phyloP scores from a whole-genome alignment of 371 early-diverging fungal genomes.

The Mucor circinelloides region DNA sequence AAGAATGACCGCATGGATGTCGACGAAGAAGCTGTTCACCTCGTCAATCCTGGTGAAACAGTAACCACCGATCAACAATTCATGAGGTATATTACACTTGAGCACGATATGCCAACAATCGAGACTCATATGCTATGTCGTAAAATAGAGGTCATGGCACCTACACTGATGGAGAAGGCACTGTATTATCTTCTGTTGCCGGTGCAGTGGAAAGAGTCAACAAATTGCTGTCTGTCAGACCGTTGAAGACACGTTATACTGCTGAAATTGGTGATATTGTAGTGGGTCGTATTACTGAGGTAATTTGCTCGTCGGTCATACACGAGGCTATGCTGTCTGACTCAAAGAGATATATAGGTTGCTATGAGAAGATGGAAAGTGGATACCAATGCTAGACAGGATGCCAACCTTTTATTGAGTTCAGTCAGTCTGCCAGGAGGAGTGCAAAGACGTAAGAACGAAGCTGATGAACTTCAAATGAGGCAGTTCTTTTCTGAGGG shows the following conservation, averaged over 20 bases:
- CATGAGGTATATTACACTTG: slow-evolving; percentile 65
- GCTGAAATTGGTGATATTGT: slow-evolving; percentile 99
- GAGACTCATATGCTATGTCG: not conserved
- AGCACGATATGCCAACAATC: not conserved
- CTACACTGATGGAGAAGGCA: slow-evolving; percentile 66
- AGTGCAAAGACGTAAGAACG: slow-evolving; percentile 96
- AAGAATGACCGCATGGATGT: slow-evolving; percentile 45
- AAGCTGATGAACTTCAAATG: slow-evolving; percentile 99
- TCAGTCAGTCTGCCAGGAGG: slow-evolving; percentile 98
- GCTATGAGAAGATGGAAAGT: slow-evolving; percentile 96
- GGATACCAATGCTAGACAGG: slow-evolving; percentile 90
- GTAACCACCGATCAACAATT: slow-evolving; percentile 84
- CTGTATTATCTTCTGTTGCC: slow-evolving; percentile 82
- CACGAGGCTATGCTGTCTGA: not conserved
- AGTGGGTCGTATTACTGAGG: slow-evolving; percentile 95
- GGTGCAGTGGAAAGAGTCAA: slow-evolving; percentile 96
- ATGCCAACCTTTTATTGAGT: slow-evolving; percentile 89
- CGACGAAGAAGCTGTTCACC: slow-evolving; percentile 44
- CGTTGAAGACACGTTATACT: slow-evolving; percentile 86
- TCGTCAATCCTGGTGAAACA: slow-evolving; percentile 89
- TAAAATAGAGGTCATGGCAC: slow-evolving; percentile 95
- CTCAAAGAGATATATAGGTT: slow-evolving; percentile 36
- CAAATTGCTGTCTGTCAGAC: slow-evolving; percentile 91
- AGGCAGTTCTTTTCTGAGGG: slow-evolving; percentile 94
- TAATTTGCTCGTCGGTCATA: slow-evolving; percentile 27